These are phyloP conservation scores for Fonsecaea pugnacius DNA, from an alignment of 2,329 filamentous ascomycete species.

Conservation along the genomic window DNA sequence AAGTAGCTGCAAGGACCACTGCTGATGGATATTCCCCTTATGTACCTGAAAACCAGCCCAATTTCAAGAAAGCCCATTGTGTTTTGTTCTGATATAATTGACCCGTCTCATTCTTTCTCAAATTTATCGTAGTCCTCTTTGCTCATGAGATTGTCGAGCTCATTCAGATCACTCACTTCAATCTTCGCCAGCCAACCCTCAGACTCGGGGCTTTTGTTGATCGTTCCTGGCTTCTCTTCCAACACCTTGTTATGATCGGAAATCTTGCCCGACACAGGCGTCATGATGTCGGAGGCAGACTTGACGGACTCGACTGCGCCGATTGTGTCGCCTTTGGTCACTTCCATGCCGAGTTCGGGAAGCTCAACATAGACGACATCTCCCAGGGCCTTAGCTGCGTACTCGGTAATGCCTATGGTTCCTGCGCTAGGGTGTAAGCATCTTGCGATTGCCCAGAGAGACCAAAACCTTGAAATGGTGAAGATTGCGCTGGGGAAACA, in stretches of 20 bases:
- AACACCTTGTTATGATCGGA: slow-evolving; percentile 73
- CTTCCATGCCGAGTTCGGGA: slow-evolving; percentile 70
- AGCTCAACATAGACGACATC: slow-evolving; percentile 98
- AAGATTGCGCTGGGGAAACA: slow-evolving; percentile 17
- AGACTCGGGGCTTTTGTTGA: slow-evolving; percentile 88
- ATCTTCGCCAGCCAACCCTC: slow-evolving; percentile 95
- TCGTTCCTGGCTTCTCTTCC: slow-evolving; percentile 80
- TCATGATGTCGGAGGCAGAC: slow-evolving; percentile 95
- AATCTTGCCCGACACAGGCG: slow-evolving; percentile 79
- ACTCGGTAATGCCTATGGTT: slow-evolving; percentile 82
- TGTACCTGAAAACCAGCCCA: slow-evolving; percentile 8
- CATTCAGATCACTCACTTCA: slow-evolving; percentile 69
- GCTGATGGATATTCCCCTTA: background rate
- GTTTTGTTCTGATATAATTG: background rate
- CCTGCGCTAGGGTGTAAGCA: slow-evolving; percentile 46
- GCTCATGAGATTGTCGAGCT: slow-evolving; percentile 78
- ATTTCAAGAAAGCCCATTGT: slow-evolving; percentile 8
- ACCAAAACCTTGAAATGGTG: background rate
- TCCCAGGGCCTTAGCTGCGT: slow-evolving; percentile 88
- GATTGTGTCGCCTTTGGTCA: slow-evolving; percentile 78
- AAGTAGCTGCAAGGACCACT: background rate
- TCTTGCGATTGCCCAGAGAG: background rate
- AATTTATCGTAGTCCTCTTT: slow-evolving; percentile 77
- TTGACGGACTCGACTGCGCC: slow-evolving; percentile 98
- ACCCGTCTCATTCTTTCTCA: slow-evolving; percentile 43